These are phyloP conservation scores for Cerrena zonata DNA, from an alignment of 1,284 basidiomycete genomes.

Conservation along the genomic window DNA sequence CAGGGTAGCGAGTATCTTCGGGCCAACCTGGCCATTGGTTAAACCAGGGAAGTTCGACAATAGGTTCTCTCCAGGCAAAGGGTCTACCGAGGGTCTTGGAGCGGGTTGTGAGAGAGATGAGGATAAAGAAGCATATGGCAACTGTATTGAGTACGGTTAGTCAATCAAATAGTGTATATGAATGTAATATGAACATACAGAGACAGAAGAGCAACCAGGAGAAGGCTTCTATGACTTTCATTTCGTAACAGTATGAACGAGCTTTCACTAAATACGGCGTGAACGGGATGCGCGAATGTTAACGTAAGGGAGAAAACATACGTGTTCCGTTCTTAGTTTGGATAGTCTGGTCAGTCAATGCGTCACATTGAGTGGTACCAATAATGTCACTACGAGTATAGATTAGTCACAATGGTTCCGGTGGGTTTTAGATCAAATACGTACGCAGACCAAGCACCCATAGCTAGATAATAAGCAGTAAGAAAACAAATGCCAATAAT, in stretches of 20 bases:
- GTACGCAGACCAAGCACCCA: constrained; percentile 71
- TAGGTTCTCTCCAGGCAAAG: constrained; percentile 45
- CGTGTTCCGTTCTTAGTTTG: constrained; percentile 52
- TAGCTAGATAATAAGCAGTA: constrained; percentile 46
- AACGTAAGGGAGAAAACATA: constrained; percentile 28
- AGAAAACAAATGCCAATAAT: not conserved
- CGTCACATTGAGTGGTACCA: constrained; percentile 58
- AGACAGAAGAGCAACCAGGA: constrained; percentile 68
- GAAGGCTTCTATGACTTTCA: constrained; percentile 71
- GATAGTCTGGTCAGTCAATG: constrained; percentile 38
- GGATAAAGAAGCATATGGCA: constrained; percentile 37
- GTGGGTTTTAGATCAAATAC: constrained; percentile 18
- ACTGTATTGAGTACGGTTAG: constrained; percentile 26
- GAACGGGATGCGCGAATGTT: constrained; percentile 4
- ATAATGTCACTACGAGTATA: constrained; percentile 55
- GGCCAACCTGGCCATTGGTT: constrained; percentile 42
- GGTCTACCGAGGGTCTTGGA: constrained; percentile 39
- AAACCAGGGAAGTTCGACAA: constrained; percentile 49
- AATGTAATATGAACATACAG: constrained; percentile 39
- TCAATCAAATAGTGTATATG: constrained; percentile 28
- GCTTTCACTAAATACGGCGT: constrained; percentile 40
- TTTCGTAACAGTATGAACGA: constrained; percentile 62
- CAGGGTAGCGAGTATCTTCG: constrained; percentile 16
- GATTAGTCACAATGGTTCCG: not conserved
- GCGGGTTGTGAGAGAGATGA: constrained; percentile 38